A percentile compares a stretch with the other conserved stretches of the same genome.
These are phyloP conservation scores for Cryptococcus sp. DNA, from an alignment of 1,284 basidiomycete genomes.

Conservation along the genomic window DNA sequence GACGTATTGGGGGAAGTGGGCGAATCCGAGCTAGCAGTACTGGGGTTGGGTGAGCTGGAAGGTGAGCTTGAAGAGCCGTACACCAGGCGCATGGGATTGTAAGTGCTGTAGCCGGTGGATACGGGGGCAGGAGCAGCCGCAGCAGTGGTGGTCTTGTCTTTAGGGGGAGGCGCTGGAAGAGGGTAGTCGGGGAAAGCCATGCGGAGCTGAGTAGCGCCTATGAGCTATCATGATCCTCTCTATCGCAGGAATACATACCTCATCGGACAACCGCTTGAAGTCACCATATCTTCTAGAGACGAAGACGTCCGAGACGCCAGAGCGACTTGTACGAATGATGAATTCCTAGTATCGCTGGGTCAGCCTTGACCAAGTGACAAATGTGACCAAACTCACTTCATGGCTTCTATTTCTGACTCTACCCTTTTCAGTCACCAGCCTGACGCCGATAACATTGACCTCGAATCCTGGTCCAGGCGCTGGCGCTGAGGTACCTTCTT, in stretches of 20 bases:
- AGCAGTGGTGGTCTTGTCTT: slow-evolving; percentile 74
- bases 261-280: slow-evolving; percentile 80
- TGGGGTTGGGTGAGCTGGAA: slow-evolving; percentile 18
- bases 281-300: slow-evolving; percentile 94
- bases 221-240: not conserved
- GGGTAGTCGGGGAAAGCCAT: slow-evolving; percentile 77
- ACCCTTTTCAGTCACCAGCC: slow-evolving; percentile 76
- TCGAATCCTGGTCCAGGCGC: slow-evolving; percentile 60
- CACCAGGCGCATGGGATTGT: slow-evolving; percentile 52
- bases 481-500: not conserved
- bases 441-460: slow-evolving; percentile 84
- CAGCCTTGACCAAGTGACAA: not conserved
- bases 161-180: slow-evolving; percentile 76
- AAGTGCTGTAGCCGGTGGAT: slow-evolving; percentile 39
- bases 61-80: slow-evolving; percentile 45
- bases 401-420: slow-evolving; percentile 78
- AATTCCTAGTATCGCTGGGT: slow-evolving; percentile 69
- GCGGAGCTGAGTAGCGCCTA: slow-evolving; percentile 62
- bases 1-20: slow-evolving; percentile 5
- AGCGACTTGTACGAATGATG: slow-evolving; percentile 81
- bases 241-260: slow-evolving; percentile 59
- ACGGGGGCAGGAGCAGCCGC: slow-evolving; percentile 24
- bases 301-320: slow-evolving; percentile 71
- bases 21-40: slow-evolving; percentile 8
- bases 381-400: slow-evolving; percentile 62